Conservation (phyloP, 805 yeast genomes). For the Wickerhamomyces bisporus region DNA sequence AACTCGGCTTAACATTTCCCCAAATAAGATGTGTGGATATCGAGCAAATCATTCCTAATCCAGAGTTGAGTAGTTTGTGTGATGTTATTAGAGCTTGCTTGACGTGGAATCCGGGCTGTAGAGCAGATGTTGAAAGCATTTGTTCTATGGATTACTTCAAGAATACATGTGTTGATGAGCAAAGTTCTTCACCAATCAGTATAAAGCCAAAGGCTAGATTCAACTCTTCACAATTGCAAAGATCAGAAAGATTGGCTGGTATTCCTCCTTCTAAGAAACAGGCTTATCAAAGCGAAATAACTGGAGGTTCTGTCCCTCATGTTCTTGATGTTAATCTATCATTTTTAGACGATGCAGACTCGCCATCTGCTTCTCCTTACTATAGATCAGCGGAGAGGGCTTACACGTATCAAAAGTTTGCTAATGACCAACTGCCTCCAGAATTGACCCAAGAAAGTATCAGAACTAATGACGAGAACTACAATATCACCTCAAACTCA, state of each 20-base stretch:
- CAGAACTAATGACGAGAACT: background rate
- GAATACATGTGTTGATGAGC: slow-evolving; percentile 32
- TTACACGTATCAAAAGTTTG: too few species aligned
- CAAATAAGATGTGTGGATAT: slow-evolving; percentile 45
- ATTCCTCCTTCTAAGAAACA: slow-evolving; percentile 2
- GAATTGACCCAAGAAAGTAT: background rate
- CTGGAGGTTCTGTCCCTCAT: background rate
- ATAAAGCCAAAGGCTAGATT: background rate
- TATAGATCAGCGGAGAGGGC: too few species aligned
- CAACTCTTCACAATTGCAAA: slow-evolving; percentile 4
- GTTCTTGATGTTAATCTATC: too few species aligned
- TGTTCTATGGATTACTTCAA: slow-evolving; percentile 51
- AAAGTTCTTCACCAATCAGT: background rate
- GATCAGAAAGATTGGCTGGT: slow-evolving; percentile 14
- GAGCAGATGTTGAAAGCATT: slow-evolving; percentile 48
- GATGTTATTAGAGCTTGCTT: slow-evolving; percentile 47
- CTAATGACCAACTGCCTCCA: background rate
- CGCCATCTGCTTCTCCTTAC: too few species aligned
- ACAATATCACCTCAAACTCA: too few species aligned
- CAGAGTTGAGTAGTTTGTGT: slow-evolving; percentile 33
- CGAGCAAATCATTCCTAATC: slow-evolving; percentile 39
- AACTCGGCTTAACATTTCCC: slow-evolving; percentile 56
- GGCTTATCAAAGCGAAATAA: background rate
- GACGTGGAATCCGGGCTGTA: slow-evolving; percentile 72
- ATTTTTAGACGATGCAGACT: too few species aligned